Conservation (phyloP, 2,329 filamentous ascomycete genomes). For the Capronia coronata region DNA sequence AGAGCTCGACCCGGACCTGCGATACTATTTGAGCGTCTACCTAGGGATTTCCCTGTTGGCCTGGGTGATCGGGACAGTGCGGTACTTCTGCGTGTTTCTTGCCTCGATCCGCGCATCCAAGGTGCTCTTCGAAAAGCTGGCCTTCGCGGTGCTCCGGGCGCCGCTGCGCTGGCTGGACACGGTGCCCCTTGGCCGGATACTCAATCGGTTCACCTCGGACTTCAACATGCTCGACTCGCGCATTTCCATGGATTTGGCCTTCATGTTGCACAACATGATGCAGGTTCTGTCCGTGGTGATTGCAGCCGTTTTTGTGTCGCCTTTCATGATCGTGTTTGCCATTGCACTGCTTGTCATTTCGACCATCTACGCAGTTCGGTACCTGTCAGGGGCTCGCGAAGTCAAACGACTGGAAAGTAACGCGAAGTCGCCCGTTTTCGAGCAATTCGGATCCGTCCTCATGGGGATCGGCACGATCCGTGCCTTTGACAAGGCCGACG, state of each 20-base stretch:
- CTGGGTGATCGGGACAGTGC: conserved; percentile 51
- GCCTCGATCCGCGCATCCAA: conserved; percentile 65
- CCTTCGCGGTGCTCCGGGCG: conserved; percentile 61
- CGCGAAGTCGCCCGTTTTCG: conserved; percentile 71
- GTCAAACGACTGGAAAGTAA: conserved; percentile 72
- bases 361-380: conserved; percentile 53
- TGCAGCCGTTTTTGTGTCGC: conserved; percentile 62
- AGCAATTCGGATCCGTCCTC: conserved; percentile 68
- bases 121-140: conserved; percentile 59
- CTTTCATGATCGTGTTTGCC: conserved; percentile 58
- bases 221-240: conserved; percentile 67
- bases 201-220: conserved; percentile 73
- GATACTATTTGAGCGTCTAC: conserved; percentile 64
- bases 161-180: conserved; percentile 77
- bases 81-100: conserved; percentile 58
- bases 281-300: conserved; percentile 59
- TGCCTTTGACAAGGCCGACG: conserved; percentile 62
- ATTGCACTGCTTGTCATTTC: conserved; percentile 53
- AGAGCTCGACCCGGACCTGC: conserved; percentile 37
- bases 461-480: conserved; percentile 69
- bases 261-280: conserved; percentile 55
- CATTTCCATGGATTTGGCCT: conserved; percentile 57
- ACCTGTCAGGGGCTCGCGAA: conserved; percentile 65
- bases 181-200: conserved; percentile 65
- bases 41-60: conserved; percentile 52